Evolutionary conservation across 768 basidiomycete genomes (phyloP).

Genomic region (Psilocybe cyanescens): DNA sequence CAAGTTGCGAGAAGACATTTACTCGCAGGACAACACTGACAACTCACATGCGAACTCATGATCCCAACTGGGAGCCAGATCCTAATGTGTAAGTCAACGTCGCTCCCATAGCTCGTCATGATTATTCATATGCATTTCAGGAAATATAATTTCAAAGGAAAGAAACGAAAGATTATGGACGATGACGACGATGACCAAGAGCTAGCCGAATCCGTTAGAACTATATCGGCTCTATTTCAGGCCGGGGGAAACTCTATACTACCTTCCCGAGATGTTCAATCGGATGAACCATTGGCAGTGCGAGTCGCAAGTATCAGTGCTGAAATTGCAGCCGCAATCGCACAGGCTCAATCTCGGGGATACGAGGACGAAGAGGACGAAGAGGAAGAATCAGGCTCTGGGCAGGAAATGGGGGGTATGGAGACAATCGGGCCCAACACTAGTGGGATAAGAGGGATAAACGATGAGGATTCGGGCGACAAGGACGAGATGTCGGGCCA

Average conservation of each 20-base stretch:
- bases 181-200: conserved; percentile 63
- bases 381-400: conserved; percentile 55
- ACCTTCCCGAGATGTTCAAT: conserved; percentile 28
- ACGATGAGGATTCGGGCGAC: conserved; percentile 34
- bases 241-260: conserved; percentile 41
- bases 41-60: conserved; percentile 87
- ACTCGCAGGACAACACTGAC: conserved; percentile 85
- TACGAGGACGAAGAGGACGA: conserved; percentile 60
- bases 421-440: conserved; percentile 62
- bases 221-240: conserved; percentile 73
- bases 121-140: conserved; percentile 39
- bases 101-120: conserved; percentile 9
- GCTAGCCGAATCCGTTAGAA: conserved; percentile 73
- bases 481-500: conserved; percentile 50
- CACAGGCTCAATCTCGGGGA: conserved; percentile 68
- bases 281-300: conserved; percentile 58
- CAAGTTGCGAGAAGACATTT: conserved; percentile 85
- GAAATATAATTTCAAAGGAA: conserved; percentile 80
- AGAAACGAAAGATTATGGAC: conserved; percentile 58
- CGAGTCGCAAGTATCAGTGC: conserved; percentile 80
- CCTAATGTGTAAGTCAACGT: conserved; percentile 67
- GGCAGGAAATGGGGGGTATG: conserved; percentile 49
- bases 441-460: conserved; percentile 60
- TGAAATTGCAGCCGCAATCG: conserved; percentile 81
- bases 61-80: conserved; percentile 85